Evolutionary conservation across 2,329 filamentous ascomycete genomes (phyloP).

Genomic region (Leptoxyphium fumago): DNA sequence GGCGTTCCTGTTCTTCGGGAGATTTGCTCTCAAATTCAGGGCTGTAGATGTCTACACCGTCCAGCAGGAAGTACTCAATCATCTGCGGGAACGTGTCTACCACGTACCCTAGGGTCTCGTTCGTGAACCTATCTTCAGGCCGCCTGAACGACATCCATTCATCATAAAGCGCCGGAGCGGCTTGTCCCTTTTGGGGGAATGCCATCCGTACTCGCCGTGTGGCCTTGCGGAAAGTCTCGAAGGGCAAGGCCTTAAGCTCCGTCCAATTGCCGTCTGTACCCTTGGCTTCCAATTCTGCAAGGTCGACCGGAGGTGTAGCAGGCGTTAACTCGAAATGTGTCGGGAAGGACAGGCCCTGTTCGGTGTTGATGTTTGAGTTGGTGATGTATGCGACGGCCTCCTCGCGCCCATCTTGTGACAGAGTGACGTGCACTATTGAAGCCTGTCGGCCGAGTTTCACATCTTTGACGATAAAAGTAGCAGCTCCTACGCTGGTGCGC

Average conservation of each 20-base stretch:
- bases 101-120: constrained; percentile 49
- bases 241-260: constrained; percentile 28
- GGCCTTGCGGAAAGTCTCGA: constrained; percentile 34
- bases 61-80: constrained; percentile 33
- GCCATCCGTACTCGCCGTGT: constrained; percentile 36
- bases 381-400: constrained; percentile 53
- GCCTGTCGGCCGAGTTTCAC: constrained; percentile 50
- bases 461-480: constrained; percentile 43
- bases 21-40: constrained; percentile 12
- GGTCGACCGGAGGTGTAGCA: constrained; percentile 25
- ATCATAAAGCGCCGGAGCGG: constrained; percentile 34
- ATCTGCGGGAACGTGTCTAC: constrained; percentile 56
- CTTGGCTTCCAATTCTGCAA: constrained; percentile 24
- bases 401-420: constrained; percentile 38
- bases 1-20: constrained; percentile 11
- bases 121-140: constrained; percentile 47
- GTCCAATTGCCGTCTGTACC: constrained; percentile 36
- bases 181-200: constrained; percentile 34
- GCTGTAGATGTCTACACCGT: constrained; percentile 21
- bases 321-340: constrained; percentile 41
- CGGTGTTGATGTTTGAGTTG: constrained; percentile 44
- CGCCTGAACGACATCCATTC: constrained; percentile 52
- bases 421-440: constrained; percentile 47
- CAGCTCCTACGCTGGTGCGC: constrained; percentile 44
- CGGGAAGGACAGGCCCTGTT: constrained; percentile 41